Base-by-base conservation (phyloP, 177 flowering plant genomes). In the Tripterygium wilfordii region DNA sequence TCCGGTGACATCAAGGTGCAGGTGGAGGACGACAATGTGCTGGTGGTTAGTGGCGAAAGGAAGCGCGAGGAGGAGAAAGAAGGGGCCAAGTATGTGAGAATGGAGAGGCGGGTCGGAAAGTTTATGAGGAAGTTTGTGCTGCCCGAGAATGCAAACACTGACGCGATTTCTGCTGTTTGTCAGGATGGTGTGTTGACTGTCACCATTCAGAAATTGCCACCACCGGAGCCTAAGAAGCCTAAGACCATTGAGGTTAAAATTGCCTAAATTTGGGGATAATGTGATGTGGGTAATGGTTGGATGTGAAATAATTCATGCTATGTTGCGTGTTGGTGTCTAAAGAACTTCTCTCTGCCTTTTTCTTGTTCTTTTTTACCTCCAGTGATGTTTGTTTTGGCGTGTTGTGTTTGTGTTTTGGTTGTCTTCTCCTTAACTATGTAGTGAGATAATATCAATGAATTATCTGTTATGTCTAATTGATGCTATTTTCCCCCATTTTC, bases 201-300 rank as follows among this genome's bases (percentile, higher is more conserved):
- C 2, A 66, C 71, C 2, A 73, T 69, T 28, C 42, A 73, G 53
- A 69, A 73, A 64, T 5, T 56, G 58, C 72, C 75, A 8, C 75
- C 78, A n/a, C 78, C 72, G 41, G 69, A 62, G 64, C 77, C 77
- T n/a, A 68, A 70, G 71, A 66, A 64, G 54, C 60, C 67, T 13
- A 71, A 54, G 64, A 60, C 60, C 23, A 49, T 64, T 23, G 52
- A 64, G 50, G 69, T 65, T 14, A 54, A 54, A 45, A 30, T 64
- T 28, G 56, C 47, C 13, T 32, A n/a, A 32, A 10, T n/a, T n/a
- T n/a, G n/a, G n/a, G n/a, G n/a, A n/a, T n/a, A n/a, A n/a, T n/a
- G n/a, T n/a, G n/a, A n/a, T n/a, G n/a, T n/a, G n/a, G n/a, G n/a
- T n/a, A n/a, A n/a, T n/a, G n/a, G n/a, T n/a, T n/a, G n/a, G n/a